Evolutionary conservation across 1,139 yeast species (phyloP), one percentile per base, ranked within the genome.

Genomic region (Saccharomyces hybrid): DNA sequence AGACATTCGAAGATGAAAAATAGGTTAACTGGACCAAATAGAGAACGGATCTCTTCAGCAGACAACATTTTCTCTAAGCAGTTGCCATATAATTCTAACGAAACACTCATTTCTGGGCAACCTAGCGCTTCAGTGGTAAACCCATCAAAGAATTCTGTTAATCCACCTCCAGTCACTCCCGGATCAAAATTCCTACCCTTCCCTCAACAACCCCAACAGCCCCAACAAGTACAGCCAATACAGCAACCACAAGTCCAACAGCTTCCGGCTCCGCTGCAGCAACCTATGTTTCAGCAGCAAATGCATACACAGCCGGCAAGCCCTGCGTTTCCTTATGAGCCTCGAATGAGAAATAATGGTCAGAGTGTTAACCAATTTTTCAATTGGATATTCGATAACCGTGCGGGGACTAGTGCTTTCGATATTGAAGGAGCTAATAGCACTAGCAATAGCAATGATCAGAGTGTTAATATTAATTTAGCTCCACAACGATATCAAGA

Each of bases 1-100:
- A 68, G 86, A 34, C 86, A 82, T 57, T 70, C 62, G 2, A 61
- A 57, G 44, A 46, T 44, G 28, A 47, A 47, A 31, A 55, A 49
- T 16, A 38, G 44, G 44, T 19, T 38, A 38, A 38, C n/a, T 16
- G 3, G 8, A 5, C 11, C 44, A 38, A 38, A 16, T 8, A 38
- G 11, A 16, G 44, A 38, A 50, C 8, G 47, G 55, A 14, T 52
- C 46, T 44, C 27, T 47, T 46, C 19, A 51, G 46, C 38, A 38
- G 13, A 38, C 13, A 16, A 38, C 2, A 2, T 0, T 9, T 5
- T 38, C 13, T 38, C 44, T 19, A 38, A 38, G 1, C 11, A 38
- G 3, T 16, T 16, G 25, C 44, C 44, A 16, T 38, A 38, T 9
- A 38, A 38, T 16, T 5, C 44, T 2, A 38, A 2, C 2, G 44